These are phyloP conservation scores for Sordariomycetes sp. DNA, from an alignment of 2,329 filamentous ascomycete species.

Conservation along the genomic window DNA sequence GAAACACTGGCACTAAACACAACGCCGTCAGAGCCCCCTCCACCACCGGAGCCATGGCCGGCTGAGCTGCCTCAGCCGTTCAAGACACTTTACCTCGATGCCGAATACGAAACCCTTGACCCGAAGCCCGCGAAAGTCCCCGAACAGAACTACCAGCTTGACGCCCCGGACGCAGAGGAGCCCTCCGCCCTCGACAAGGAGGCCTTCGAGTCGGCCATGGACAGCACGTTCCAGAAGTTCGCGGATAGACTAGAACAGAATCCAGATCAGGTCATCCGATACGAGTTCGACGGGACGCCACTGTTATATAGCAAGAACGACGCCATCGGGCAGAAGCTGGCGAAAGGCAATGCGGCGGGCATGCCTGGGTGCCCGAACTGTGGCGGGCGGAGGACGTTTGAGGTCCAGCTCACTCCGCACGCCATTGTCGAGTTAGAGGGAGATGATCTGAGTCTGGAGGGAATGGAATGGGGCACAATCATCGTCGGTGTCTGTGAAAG, in stretches of 20 bases:
- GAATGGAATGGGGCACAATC: conserved; percentile 98
- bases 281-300: conserved; percentile 65
- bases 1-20: conserved; percentile 68
- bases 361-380: conserved; percentile 75
- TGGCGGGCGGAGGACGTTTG: conserved; percentile 68
- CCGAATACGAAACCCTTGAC: conserved; percentile 84
- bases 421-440: conserved; percentile 83
- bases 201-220: conserved; percentile 65
- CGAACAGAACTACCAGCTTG: conserved; percentile 33
- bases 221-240: conserved; percentile 71
- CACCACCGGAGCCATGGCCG: conserved; percentile 67
- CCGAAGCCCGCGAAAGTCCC: conserved; percentile 36
- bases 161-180: conserved; percentile 28
- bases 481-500: conserved; percentile 75
- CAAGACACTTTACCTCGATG: conserved; percentile 73
- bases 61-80: conserved; percentile 60
- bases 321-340: conserved; percentile 57
- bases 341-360: conserved; percentile 24
- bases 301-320: conserved; percentile 78
- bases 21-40: conserved; percentile 20
- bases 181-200: conserved; percentile 52
- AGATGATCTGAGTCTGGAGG: conserved; percentile 62
- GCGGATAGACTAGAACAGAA: conserved; percentile 71
- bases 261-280: conserved; percentile 72
- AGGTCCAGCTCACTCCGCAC: conserved; percentile 86